Evolutionary conservation across 73 alveolate genomes (phyloP).

Genomic region (Effrenium voratum): DNA sequence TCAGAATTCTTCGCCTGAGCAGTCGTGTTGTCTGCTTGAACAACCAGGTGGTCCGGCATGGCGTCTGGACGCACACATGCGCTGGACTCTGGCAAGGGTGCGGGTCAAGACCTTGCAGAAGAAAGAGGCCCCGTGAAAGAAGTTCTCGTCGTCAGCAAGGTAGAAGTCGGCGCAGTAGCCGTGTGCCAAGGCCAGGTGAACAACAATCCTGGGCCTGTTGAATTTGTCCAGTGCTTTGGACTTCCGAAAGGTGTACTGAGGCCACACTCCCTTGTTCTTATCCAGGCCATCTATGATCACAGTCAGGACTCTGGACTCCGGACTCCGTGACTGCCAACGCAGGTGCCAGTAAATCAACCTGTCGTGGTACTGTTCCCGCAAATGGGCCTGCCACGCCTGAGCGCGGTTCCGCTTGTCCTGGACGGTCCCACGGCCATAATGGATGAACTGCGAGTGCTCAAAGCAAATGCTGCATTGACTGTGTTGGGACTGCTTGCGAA

Average conservation of each 20-base stretch:
- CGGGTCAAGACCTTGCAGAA: neutral
- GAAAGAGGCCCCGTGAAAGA: slow-evolving; percentile 12
- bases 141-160: neutral
- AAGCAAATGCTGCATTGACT: neutral
- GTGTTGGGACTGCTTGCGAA: no score
- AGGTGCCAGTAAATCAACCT: neutral
- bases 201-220: neutral
- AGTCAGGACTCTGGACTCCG: neutral
- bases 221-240: neutral
- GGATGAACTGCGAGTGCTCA: neutral
- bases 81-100: neutral
- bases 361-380: neutral
- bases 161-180: slow-evolving; percentile 14
- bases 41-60: neutral
- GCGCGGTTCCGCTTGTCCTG: neutral
- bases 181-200: neutral
- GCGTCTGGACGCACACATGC: neutral
- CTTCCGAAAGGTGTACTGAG: neutral
- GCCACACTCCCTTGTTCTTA: neutral
- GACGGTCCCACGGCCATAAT: neutral
- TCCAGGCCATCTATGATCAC: neutral
- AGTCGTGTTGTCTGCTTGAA: neutral
- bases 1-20: slow-evolving; percentile 4
- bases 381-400: neutral
- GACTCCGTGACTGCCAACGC: neutral